These are phyloP conservation scores for Globisporangium barbulae DNA, from an alignment of 352 stramenopile genomes.

Conservation along the genomic window DNA sequence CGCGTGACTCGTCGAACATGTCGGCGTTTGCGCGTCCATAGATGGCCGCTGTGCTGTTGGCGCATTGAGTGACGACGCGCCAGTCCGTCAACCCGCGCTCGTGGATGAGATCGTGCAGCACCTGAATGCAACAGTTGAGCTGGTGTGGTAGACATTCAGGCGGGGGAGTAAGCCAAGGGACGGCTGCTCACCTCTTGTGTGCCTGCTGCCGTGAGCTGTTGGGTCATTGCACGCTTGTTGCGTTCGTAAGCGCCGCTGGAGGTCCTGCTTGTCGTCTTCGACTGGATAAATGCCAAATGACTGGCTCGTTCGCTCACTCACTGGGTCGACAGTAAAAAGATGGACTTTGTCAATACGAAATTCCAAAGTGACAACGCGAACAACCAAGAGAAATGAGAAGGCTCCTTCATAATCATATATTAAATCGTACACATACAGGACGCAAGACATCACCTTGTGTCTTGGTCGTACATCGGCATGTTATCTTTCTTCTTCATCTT, in stretches of 20 bases:
- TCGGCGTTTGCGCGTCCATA: constrained; percentile 25
- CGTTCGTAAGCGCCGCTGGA: neutral
- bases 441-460: neutral
- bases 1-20: constrained; percentile 37
- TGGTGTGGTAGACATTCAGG: too few species aligned
- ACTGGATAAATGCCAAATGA: constrained; percentile 2
- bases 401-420: too few species aligned
- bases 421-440: too few species aligned
- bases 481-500: neutral
- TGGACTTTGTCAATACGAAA: too few species aligned
- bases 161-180: too few species aligned
- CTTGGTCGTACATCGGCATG: neutral
- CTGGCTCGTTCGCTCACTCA: neutral
- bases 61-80: constrained; percentile 22
- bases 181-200: constrained; percentile 6
- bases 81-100: constrained; percentile 34
- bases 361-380: too few species aligned
- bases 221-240: neutral
- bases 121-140: constrained; percentile 19
- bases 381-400: too few species aligned
- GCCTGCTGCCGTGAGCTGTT: neutral
- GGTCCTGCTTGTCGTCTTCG: neutral
- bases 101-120: constrained; percentile 40
- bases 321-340: neutral
- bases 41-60: constrained; percentile 17